These are phyloP conservation scores for Lepidopterella palustris DNA, from an alignment of 495 filamentous ascomycete species.

Conservation along the genomic window DNA sequence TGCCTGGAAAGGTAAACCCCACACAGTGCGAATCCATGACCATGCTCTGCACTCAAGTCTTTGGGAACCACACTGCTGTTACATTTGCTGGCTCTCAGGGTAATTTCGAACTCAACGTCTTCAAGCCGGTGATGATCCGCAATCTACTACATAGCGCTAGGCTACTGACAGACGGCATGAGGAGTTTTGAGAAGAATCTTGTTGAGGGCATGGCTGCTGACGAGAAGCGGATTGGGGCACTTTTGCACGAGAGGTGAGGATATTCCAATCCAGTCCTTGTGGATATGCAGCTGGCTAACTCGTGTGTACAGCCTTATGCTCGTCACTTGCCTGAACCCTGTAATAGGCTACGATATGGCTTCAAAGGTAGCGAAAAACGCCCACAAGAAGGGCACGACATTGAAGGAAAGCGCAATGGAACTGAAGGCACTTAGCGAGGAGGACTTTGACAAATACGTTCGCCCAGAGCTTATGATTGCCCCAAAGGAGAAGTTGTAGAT, in stretches of 20 bases:
- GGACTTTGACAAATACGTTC: constrained; percentile 86
- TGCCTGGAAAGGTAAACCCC: constrained; percentile 99
- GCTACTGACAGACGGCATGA: constrained; percentile 86
- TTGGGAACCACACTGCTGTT: constrained; percentile 89
- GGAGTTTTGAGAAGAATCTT: constrained; percentile 86
- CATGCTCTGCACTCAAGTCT: constrained; percentile 95
- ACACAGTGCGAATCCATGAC: constrained; percentile 97
- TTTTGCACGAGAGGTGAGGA: constrained; percentile 76
- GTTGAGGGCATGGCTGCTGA: constrained; percentile 86
- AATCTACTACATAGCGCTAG: constrained; percentile 88
- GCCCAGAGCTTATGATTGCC: constrained; percentile 94
- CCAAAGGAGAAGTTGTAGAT: constrained; percentile 53
- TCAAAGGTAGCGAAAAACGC: constrained; percentile 98
- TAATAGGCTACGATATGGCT: constrained; percentile 98
- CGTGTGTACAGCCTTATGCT: constrained; percentile 71
- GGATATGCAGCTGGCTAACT: neutral
- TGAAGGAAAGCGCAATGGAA: constrained; percentile 92
- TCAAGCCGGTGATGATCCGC: constrained; percentile 93
- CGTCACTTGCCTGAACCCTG: constrained; percentile 95
- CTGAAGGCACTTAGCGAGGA: constrained; percentile 81
- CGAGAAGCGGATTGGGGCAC: constrained; percentile 76
- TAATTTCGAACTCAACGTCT: constrained; percentile 98
- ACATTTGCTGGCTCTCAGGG: constrained; percentile 95
- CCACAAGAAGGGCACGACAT: constrained; percentile 92
- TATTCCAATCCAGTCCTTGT: neutral